Evolutionary conservation across 164 flowering plant species (phyloP), one percentile per base, ranked within the genome.

Genomic region (Nelumbo lutea): DNA sequence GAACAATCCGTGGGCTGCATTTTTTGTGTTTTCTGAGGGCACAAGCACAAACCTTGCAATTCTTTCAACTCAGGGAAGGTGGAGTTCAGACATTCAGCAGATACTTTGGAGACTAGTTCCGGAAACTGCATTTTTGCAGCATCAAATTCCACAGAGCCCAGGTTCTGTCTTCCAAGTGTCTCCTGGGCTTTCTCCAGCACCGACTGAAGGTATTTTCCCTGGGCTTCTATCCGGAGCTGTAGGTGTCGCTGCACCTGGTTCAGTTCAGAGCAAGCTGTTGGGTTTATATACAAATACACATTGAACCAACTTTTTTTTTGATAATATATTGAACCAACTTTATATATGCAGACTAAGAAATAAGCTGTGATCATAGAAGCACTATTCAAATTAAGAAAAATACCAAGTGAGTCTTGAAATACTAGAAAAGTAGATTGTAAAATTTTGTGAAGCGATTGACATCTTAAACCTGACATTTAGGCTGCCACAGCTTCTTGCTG

Each of bases 131-230:
- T 83, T 82, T 88, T 87, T 51, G 93, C 87, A 42, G 86, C 88
- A 73, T 90, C 96, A 1, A 89, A 78, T 66, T 91, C 94, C 39
- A 70, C 78, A 45, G 86, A 60, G 42, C 96, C 94, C 46, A 80
- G 65, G 61, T 89, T 87, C 61, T 90, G 96, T 73, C 77, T 81
- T 72, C 90, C 98, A 55, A 93, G 87, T 4, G 98, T 88, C 59
- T 93, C 96, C 52, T 93, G 91, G 9, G 98, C 98, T 82, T 86
- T 93, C 80, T 93, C 95, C 70, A 93, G 80, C 68, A 93, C 95
- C 1, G 90, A 46, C 71, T 93, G 98, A 15, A 93, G 81, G 73
- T 93, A 90, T 72, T 93, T 90, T 6, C 96, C 98, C 75, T 90
- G 98, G 42, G 96, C 95, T 70, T 93, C 98, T 60, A 93, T 93